Evolutionary conservation across 225 moss, liverwort and hornwort genomes (phyloP).

Genomic region (Marchantia paleacea): DNA sequence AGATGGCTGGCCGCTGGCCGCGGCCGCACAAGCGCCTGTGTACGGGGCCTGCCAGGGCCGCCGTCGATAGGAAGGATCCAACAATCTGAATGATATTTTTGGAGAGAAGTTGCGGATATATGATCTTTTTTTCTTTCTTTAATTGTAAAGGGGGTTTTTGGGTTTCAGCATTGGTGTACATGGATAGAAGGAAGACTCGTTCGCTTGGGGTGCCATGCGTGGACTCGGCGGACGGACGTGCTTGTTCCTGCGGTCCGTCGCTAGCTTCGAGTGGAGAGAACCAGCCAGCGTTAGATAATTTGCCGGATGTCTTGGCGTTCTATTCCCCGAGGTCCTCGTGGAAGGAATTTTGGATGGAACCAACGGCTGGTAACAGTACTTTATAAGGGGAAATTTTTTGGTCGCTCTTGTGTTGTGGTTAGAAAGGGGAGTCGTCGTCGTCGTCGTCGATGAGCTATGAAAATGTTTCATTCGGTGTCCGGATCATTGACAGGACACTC

Average conservation of each 20-base stretch:
- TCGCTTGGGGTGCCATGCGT: neutral
- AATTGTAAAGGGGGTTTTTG: conserved; percentile 24
- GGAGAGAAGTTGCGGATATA: conserved; percentile 18
- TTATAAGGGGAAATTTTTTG: neutral
- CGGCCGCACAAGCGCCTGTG: no score
- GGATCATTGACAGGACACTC: conserved; percentile 6
- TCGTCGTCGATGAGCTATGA: neutral
- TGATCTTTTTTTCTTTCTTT: conserved; percentile 6
- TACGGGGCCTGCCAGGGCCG: neutral
- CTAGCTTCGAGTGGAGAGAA: no score
- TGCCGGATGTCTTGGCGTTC: conserved; percentile 13
- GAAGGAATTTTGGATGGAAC: conserved; percentile 21
- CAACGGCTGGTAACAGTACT: conserved; percentile 20
- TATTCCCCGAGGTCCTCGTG: conserved; percentile 10
- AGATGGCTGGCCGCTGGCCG: no score
- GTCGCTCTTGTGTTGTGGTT: conserved; percentile 4
- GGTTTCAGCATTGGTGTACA: conserved; percentile 24
- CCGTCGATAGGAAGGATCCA: conserved; percentile 8
- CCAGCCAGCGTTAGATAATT: conserved; percentile 16
- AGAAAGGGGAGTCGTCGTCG: neutral
- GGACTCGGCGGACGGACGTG: neutral
- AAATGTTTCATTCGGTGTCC: neutral
- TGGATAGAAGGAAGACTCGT: conserved; percentile 24
- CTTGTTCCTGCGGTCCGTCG: neutral
- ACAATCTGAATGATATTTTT: conserved; percentile 6